Percentiles rank a stretch among this genome's conserved stretches.
phyloP scores from a whole-genome alignment of 2,329 filamentous ascomycete species.

The Elsinoe necatrix region DNA sequence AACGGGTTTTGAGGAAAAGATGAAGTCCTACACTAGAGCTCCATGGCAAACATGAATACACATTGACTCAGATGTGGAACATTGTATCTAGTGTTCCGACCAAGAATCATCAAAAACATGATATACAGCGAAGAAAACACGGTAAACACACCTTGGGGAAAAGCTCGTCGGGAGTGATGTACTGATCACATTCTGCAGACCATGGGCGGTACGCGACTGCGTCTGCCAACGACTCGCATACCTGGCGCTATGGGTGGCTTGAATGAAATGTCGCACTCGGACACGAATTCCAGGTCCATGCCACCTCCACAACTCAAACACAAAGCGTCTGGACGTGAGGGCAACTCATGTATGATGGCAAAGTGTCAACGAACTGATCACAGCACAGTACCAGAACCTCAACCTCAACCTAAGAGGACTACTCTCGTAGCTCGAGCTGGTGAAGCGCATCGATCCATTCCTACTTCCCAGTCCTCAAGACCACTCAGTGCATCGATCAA shows the following conservation, averaged over 20 bases:
- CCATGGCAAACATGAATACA: conserved; percentile 7
- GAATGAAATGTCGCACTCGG: conserved; percentile 44
- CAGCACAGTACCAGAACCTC: conserved; percentile 33
- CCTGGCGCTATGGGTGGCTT: conserved; percentile 30
- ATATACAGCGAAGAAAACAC: conserved; percentile 15
- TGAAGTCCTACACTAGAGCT: background rate
- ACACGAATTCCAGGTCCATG: conserved; percentile 44
- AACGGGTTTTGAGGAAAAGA: conserved; percentile 9
- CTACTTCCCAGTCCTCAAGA: conserved; percentile 10
- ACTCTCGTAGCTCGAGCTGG: conserved; percentile 42
- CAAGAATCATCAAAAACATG: background rate
- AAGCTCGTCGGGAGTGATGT: background rate
- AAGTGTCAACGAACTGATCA: conserved; percentile 19
- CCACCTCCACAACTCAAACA: conserved; percentile 42
- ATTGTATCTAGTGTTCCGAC: conserved; percentile 3
- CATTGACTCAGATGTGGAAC: conserved; percentile 11
- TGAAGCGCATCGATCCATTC: conserved; percentile 28
- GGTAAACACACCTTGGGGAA: conserved; percentile 1
- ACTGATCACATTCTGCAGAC: conserved; percentile 15
- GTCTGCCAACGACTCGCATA: conserved; percentile 27
- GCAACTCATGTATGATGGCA: conserved; percentile 13
- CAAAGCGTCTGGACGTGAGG: conserved; percentile 43
- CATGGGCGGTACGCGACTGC: conserved; percentile 26
- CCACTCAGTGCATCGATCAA: conserved; percentile 17
- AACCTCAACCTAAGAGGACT: conserved; percentile 42